Evolutionary conservation across 805 yeast genomes (phyloP).

Genomic region (Phaffomyces antillensis): DNA sequence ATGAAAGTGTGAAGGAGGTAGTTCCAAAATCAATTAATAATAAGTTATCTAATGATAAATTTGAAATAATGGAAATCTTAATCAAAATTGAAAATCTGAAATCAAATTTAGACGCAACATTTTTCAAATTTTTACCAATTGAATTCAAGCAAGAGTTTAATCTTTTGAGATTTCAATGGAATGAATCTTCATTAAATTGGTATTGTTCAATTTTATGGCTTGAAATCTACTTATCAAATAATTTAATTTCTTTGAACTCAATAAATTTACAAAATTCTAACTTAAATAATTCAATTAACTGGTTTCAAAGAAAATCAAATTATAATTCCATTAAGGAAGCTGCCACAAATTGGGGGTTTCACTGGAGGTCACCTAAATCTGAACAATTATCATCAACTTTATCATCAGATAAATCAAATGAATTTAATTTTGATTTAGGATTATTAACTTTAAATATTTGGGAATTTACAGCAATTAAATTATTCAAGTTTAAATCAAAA

Average conservation of each 20-base stretch:
- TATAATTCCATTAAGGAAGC: constrained; percentile 24
- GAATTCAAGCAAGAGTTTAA: constrained; percentile 29
- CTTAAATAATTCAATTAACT: constrained; percentile 4
- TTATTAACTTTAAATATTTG: constrained; percentile 16
- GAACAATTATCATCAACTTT: background rate
- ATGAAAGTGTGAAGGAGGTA: no score
- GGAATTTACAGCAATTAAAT: constrained; percentile 15
- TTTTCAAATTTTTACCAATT: constrained; percentile 29
- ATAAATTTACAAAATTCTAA: constrained; percentile 1
- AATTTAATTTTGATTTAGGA: constrained; percentile 15
- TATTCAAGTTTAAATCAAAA: constrained; percentile 29
- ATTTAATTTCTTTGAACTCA: constrained; percentile 5
- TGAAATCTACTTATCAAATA: constrained; percentile 33
- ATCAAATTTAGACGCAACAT: constrained; percentile 1
- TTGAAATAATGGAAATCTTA: constrained; percentile 28
- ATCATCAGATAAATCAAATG: constrained; percentile 1
- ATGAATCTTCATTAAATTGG: constrained; percentile 63
- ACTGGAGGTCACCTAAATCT: constrained; percentile 12
- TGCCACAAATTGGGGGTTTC: constrained; percentile 33
- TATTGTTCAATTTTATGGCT: constrained; percentile 63
- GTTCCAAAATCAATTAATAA: no score
- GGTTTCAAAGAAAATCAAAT: constrained; percentile 21
- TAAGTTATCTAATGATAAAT: constrained; percentile 24
- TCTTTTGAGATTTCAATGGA: constrained; percentile 56
- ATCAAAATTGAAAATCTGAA: constrained; percentile 31